A percentile compares a stretch with the other conserved stretches of the same genome.
Conservation (phyloP, 2,329 filamentous ascomycete genomes). For the Corynespora cassiicola region DNA sequence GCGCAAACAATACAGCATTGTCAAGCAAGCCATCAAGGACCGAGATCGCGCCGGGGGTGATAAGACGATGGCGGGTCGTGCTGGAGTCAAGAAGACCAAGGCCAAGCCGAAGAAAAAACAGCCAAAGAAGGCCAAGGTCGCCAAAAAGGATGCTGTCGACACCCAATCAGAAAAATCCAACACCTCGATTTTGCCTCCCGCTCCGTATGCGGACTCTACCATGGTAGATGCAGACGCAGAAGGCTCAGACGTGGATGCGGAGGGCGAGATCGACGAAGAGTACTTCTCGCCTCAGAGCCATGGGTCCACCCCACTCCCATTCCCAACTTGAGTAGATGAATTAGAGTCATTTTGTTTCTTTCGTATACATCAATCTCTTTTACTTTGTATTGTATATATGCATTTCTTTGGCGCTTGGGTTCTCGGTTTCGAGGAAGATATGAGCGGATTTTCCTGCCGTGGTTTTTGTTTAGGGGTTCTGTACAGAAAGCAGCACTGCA, state of each 20-base stretch:
- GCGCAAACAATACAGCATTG: slow-evolving; percentile 27
- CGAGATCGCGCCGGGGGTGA: not conserved
- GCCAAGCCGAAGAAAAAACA: slow-evolving; percentile 1
- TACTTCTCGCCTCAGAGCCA: not conserved
- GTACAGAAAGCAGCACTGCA: too few relatives aligned
- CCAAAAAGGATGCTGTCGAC: slow-evolving; percentile 9
- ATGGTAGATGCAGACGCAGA: slow-evolving; percentile 12
- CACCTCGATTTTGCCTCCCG: too few relatives aligned
- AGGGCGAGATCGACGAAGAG: slow-evolving; percentile 29
- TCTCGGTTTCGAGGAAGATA: too few relatives aligned
- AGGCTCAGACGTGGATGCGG: slow-evolving; percentile 23
- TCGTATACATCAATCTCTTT: too few relatives aligned
- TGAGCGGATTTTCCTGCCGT: too few relatives aligned
- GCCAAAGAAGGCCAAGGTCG: not conserved
- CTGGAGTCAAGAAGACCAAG: not conserved
- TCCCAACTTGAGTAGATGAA: too few relatives aligned
- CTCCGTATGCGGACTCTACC: slow-evolving; percentile 7
- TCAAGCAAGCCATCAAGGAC: slow-evolving; percentile 12
- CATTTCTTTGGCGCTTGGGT: too few relatives aligned
- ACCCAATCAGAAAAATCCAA: slow-evolving; percentile 8
- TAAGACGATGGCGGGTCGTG: not conserved
- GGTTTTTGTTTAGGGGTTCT: too few relatives aligned
- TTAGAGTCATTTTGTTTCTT: too few relatives aligned
- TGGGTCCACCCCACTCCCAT: too few relatives aligned
- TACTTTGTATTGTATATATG: too few relatives aligned